Conservation (phyloP, 371 early-diverging fungal genomes). For the Mucor racemosus region DNA sequence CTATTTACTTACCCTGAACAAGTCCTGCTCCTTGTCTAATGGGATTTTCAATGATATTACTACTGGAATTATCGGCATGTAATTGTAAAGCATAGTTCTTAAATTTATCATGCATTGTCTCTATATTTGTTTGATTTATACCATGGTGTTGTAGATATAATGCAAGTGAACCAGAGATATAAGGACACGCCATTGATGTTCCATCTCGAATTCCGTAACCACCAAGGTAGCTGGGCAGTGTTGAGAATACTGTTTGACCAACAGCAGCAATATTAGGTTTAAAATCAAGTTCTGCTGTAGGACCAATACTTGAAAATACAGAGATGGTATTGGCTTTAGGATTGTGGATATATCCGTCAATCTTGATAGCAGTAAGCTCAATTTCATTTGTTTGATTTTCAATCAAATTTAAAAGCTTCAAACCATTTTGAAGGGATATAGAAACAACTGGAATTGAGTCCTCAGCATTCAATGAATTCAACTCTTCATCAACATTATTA, state of each 20-base stretch:
- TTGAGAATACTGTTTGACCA: conserved; percentile 72
- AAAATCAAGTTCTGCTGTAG: conserved; percentile 29
- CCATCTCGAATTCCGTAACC: conserved; percentile 64
- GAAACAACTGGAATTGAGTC: conserved; percentile 22
- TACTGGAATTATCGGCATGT: neutral
- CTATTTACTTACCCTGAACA: conserved; percentile 44
- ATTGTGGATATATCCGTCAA: neutral
- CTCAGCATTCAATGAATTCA: conserved; percentile 13
- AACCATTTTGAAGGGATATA: conserved; percentile 25
- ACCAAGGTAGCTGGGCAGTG: conserved; percentile 41
- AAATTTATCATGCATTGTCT: conserved; percentile 28
- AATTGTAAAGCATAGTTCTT: conserved; percentile 52
- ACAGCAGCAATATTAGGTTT: conserved; percentile 63
- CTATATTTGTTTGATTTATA: conserved; percentile 8
- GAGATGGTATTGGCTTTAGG: conserved; percentile 38
- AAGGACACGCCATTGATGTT: conserved; percentile 72
- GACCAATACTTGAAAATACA: conserved; percentile 48
- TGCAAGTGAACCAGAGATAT: conserved; percentile 70
- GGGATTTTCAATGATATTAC: conserved; percentile 28
- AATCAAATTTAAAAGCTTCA: neutral
- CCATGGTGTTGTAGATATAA: conserved; percentile 47
- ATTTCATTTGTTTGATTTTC: neutral
- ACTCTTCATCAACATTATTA: conserved; percentile 32
- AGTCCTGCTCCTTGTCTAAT: conserved; percentile 73
- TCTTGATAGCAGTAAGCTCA: neutral